These are phyloP conservation scores for Verbena officinalis DNA, from an alignment of 257 asterid species.

Conservation along the genomic window DNA sequence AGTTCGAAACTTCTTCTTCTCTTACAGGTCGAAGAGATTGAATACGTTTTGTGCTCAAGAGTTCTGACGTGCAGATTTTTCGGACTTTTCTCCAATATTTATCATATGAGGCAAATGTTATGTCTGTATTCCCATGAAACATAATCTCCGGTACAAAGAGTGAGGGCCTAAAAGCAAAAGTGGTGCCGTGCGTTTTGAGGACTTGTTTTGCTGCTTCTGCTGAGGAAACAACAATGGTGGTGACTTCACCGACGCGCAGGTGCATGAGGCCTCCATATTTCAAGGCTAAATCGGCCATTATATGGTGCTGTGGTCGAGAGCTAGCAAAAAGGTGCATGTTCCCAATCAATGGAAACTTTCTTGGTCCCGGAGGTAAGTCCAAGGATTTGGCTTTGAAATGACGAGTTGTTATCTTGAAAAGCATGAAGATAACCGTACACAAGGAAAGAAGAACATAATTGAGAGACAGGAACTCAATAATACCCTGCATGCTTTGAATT, in stretches of 20 bases:
- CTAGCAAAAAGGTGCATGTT: conserved; percentile 33
- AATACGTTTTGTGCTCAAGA: conserved; percentile 28
- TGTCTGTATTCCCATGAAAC: conserved; percentile 10
- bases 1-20: conserved; percentile 27
- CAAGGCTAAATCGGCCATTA: conserved; percentile 26
- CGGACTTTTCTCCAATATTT: conserved; percentile 42
- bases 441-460: background rate
- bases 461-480: background rate
- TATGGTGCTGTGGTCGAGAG: conserved; percentile 12
- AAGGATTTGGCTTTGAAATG: background rate
- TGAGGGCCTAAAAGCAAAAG: conserved; percentile 32
- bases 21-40: conserved; percentile 26
- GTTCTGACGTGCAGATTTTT: conserved; percentile 34
- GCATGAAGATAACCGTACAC: background rate
- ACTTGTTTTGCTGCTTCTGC: conserved; percentile 32
- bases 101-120: conserved; percentile 35
- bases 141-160: conserved; percentile 15
- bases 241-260: conserved; percentile 33
- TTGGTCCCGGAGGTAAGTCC: conserved; percentile 36
- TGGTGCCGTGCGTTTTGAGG: conserved; percentile 33
- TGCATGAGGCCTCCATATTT: conserved; percentile 40
- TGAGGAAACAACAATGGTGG: conserved; percentile 34
- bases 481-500: background rate
- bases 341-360: conserved; percentile 31
- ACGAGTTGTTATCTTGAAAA: conserved; percentile 2